Base-by-base conservation (phyloP, 371 early-diverging fungal species). In the Phascolomyces articulosus region DNA sequence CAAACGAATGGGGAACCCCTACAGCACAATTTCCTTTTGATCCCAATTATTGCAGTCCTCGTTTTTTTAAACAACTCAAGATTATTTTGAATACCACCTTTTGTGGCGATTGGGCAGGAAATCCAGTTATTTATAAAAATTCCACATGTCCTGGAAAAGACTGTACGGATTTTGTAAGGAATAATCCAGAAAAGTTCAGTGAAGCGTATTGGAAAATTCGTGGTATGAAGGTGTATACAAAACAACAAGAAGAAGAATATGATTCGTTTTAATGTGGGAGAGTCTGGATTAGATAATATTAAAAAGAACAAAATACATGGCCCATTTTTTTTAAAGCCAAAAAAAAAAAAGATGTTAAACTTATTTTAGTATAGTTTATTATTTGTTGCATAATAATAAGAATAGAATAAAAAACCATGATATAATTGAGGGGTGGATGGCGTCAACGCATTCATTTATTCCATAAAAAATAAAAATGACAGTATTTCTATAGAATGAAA, bases 1-100 rank as follows among this genome's bases (percentile, higher is more conserved):
- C 79, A 9, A 53, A 28, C 0, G 4, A 21, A 4, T 82, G 82
- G 80, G 55, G 65, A 8, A 58, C 47, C 2, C 73, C 79, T 8
- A 26, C 56, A 2, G 71, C 71, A 8, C 9, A 65, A 44, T 79
- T 70, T 58, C 68, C 65, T 3, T 70, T 68, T 29, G 49, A 23
- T 38, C 34, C 24, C 15, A 26, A 18, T 18, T 21, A 26, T 59
- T 68, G 71, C 23, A 55, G 40, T 18, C 24, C 59, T 13, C 18
- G 38, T 16, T 26, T 23, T 21, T 68, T 71, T 20, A 29, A 26
- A 1, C 55, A 68, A 23, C 28, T 66, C 10, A 21, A 44, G 2
- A 73, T 73, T 24, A 48, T 62, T 2, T 40, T 69, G n/a, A 60
- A 69, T 26, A 28, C 58, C 15, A 64, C 60, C 0, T 73, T 69